Conservation (phyloP, 495 filamentous ascomycete species). For the Trichoderma reesei region DNA sequence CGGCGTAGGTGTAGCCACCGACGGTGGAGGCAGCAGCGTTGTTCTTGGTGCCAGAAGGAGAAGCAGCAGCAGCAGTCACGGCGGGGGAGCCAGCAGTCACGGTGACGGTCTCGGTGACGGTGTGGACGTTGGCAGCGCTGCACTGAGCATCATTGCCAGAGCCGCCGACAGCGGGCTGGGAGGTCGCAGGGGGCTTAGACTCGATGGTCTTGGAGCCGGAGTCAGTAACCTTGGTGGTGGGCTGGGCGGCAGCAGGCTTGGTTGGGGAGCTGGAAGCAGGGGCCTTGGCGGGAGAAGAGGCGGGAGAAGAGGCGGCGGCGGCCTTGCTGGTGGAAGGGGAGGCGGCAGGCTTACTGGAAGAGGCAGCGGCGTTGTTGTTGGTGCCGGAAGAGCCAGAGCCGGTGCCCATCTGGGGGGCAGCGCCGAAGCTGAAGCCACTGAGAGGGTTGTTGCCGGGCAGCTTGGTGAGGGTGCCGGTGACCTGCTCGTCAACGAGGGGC, state of each 20-base stretch:
- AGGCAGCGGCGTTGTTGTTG: slow-evolving; percentile 21
- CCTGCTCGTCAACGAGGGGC: slow-evolving; percentile 27
- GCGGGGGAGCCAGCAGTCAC: slow-evolving; percentile 17
- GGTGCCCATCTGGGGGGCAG: slow-evolving; percentile 12
- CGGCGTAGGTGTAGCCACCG: slow-evolving; percentile 21
- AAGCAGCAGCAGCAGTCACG: not conserved
- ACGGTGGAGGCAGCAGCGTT: slow-evolving; percentile 14
- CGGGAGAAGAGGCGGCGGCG: slow-evolving; percentile 11
- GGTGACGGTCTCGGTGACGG: slow-evolving; percentile 35
- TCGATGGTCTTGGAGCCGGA: slow-evolving; percentile 8
- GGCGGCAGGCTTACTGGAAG: slow-evolving; percentile 15
- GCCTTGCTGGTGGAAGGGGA: slow-evolving; percentile 16
- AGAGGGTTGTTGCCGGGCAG: slow-evolving; percentile 53
- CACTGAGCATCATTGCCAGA: slow-evolving; percentile 26
- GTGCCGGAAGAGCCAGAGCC: not conserved
- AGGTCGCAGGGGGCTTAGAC: not conserved
- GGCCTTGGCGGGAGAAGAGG: not conserved
- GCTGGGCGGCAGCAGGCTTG: slow-evolving; percentile 6
- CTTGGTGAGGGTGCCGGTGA: slow-evolving; percentile 24
- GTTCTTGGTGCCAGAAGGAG: slow-evolving; percentile 5
- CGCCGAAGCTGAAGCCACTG: slow-evolving; percentile 28
- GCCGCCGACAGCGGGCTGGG: slow-evolving; percentile 1
- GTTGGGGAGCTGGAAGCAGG: slow-evolving; percentile 8
- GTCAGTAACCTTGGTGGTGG: slow-evolving; percentile 1
- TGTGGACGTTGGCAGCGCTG: slow-evolving; percentile 32